A percentile compares a stretch with the other conserved stretches of the same genome.
phyloP scores from a whole-genome alignment of 768 basidiomycete species.

The Udeniomyces megalosporus region DNA sequence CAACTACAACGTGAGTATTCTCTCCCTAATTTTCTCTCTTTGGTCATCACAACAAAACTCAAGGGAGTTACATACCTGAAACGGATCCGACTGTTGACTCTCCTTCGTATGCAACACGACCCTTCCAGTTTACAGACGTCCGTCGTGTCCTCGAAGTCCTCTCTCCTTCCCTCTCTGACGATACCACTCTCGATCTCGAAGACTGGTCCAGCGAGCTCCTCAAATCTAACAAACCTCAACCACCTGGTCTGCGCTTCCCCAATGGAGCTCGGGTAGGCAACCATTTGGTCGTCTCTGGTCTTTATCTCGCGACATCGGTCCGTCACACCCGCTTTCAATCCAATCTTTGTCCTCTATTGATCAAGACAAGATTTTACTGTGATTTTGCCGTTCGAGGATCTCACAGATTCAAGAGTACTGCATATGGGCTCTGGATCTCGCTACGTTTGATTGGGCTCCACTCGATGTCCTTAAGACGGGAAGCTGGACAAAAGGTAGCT shows the following conservation, averaged over 20 bases:
- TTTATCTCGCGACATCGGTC: slow-evolving; percentile 76
- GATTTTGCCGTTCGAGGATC: background rate
- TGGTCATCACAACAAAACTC: too few species aligned
- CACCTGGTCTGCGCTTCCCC: slow-evolving; percentile 70
- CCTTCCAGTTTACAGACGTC: slow-evolving; percentile 68
- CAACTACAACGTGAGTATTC: slow-evolving; percentile 58
- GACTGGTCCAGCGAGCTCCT: slow-evolving; percentile 74
- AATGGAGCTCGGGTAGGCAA: slow-evolving; percentile 81
- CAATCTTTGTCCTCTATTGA: background rate
- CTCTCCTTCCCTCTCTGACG: slow-evolving; percentile 43
- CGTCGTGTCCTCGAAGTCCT: slow-evolving; percentile 88
- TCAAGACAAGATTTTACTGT: too few species aligned
- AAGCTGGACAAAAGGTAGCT: slow-evolving; percentile 73
- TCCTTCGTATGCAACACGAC: too few species aligned
- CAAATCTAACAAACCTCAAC: slow-evolving; percentile 40
- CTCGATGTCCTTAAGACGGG: slow-evolving; percentile 28
- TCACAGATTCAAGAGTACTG: slow-evolving; percentile 66
- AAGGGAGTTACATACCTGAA: too few species aligned
- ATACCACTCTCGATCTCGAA: slow-evolving; percentile 44
- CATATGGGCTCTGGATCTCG: slow-evolving; percentile 87
- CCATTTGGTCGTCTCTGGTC: slow-evolving; percentile 76
- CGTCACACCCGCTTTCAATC: background rate
- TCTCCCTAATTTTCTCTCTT: background rate
- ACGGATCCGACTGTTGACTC: too few species aligned
- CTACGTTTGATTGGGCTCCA: slow-evolving; percentile 22